These are phyloP conservation scores for Euphorbia corollata DNA, from an alignment of 441 rosid genomes.

Conservation along the genomic window DNA sequence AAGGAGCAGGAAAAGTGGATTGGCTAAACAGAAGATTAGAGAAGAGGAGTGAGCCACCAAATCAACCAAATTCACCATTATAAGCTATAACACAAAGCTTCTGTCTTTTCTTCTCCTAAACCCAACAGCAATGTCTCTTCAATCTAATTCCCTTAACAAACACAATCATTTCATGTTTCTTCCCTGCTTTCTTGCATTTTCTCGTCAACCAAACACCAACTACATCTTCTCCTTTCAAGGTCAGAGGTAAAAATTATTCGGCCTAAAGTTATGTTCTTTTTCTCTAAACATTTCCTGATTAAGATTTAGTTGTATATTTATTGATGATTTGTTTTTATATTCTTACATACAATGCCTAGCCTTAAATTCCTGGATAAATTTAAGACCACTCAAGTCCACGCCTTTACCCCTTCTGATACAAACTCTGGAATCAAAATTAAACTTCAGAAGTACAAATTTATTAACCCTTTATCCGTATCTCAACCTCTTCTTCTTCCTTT, in stretches of 20 bases:
- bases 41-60: constrained; percentile 38
- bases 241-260: constrained; percentile 26
- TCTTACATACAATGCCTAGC: constrained; percentile 43
- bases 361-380: constrained; percentile 59
- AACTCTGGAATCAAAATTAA: constrained; percentile 20
- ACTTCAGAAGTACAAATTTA: constrained; percentile 34
- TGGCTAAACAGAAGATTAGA: neutral
- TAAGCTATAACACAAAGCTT: constrained; percentile 24
- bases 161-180: neutral
- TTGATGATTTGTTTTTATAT: neutral
- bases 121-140: neutral
- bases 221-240: constrained; percentile 12
- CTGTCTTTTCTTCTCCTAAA: constrained; percentile 7
- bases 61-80: constrained; percentile 23
- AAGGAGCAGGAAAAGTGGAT: constrained; percentile 1
- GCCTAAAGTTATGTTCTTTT: neutral
- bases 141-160: neutral
- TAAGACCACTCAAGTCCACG: constrained; percentile 66
- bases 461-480: constrained; percentile 33
- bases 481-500: constrained; percentile 47
- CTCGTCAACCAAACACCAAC: constrained; percentile 24
- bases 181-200: constrained; percentile 15
- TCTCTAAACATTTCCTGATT: constrained; percentile 1
- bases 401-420: constrained; percentile 43
- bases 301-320: neutral